Evolutionary conservation across 2,329 filamentous ascomycete genomes (phyloP), one percentile per base, ranked within the genome.

Genomic region (Colletotrichum simmondsii): DNA sequence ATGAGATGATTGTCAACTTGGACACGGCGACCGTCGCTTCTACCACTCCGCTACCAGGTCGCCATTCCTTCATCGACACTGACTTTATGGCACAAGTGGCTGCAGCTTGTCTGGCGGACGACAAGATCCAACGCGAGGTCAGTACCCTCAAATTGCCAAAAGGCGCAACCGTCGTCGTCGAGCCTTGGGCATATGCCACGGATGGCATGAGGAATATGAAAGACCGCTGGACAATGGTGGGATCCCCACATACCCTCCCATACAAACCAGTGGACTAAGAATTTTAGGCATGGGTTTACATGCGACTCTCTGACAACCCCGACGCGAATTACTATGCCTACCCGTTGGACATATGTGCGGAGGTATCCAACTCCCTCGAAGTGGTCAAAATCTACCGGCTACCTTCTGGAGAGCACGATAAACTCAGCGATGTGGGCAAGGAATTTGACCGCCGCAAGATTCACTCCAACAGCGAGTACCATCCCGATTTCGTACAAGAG

Each of bases 271-370:
- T 35, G 32, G 0, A 35, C 32, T 35, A 14, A 59, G 2, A 1
- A 22, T 0, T 42, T 2, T 4, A 74, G 74, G 74, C 71, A 2
- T 75, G 72, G 74, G 72, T 75, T 12, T 75, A 74, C 16, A 72
- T 75, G 74, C 74, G 81, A 4, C 75, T 87, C 0, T 65, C 80
- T 0, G 78, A 82, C 0, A 81, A 87, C 37, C 77, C 79, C 0
- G 87, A 90, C 68, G 84, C 87, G 42, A 90, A 91, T 75, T 86
- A 87, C 78, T 90, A 90, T 75, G 88, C 88, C 4, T 90, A 90
- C 67, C 89, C 89, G 0, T 81, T 90, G 10, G 85, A 89, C 66
- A 81, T 90, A 26, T 85, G 83, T 58, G 85, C 87, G 8, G 87
- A 90, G 76, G 83, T 87, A 60, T 87, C 86, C 8, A 84, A 87